Base-by-base conservation (phyloP, 1,284 basidiomycete genomes). In the Marasmius fiardii region DNA sequence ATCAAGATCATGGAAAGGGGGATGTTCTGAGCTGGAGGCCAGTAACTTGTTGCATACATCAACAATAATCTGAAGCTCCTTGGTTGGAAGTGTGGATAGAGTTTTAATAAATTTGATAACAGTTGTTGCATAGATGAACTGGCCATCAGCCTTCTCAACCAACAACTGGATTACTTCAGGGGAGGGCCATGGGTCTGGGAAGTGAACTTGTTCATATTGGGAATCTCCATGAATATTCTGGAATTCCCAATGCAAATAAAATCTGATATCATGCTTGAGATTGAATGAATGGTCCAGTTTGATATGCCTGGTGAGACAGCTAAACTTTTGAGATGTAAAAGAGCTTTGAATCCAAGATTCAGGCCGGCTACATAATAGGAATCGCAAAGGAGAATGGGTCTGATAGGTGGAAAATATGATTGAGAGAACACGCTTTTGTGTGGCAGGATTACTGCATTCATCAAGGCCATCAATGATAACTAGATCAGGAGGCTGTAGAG, bases 81-180 rank as follows among this genome's bases (percentile, higher is more conserved):
- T 60, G 3, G 59, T 57, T 0, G 67, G 67, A 24, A 59, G 33
- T 47, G 61, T 58, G 43, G 63, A 57, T 0, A 59, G 51, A 6
- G 60, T 58, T 26, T 62, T 60, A 26, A 68, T 58, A 49, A 63
- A 67, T 51, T 61, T 63, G 33, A 67, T 61, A 2, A 67, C 62
- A 4, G 66, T 65, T 1, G 63, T 55, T 1, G 66, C 65, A 52
- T 66, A 68, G 10, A 63, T 63, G 34, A 62, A 66, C 43, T 67
- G 64, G 0, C 66, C 65, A 7, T 57, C 56, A 5, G 66, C 58
- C 14, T 63, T 58, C 24, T 62, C 52, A 3, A 65, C 64, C 14
- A 67, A 58, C 10, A 47, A 37, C 24, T 63, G 56, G 10, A 66
- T 57, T 31, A 56, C 56, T 3, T 56, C 53, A 0, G 51, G 23